Conservation (phyloP, 1,284 basidiomycete species). For the Cutaneotrichosporon daszewskae region DNA sequence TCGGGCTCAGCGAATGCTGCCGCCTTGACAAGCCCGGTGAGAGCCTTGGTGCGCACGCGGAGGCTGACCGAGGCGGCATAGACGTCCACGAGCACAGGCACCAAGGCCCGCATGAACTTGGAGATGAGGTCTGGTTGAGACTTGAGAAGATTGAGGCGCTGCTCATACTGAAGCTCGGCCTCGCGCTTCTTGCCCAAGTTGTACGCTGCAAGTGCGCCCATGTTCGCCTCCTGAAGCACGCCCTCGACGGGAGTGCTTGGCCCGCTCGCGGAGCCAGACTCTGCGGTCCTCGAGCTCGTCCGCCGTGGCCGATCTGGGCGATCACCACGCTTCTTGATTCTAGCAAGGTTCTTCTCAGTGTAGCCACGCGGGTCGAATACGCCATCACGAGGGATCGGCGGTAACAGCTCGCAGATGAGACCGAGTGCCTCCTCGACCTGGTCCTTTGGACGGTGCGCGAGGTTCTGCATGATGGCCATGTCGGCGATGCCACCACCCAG, state of each 20-base stretch:
- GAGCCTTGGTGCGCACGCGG: constrained; percentile 75
- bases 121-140: constrained; percentile 69
- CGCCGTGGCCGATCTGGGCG: constrained; percentile 16
- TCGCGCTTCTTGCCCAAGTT: constrained; percentile 32
- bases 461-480: constrained; percentile 95
- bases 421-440: constrained; percentile 88
- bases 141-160: constrained; percentile 57
- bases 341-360: constrained; percentile 71
- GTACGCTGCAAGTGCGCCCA: constrained; percentile 5
- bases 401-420: constrained; percentile 80
- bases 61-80: constrained; percentile 88
- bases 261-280: constrained; percentile 16
- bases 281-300: constrained; percentile 5
- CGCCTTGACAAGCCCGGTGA: constrained; percentile 80
- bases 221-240: background rate
- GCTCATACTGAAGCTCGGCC: constrained; percentile 39
- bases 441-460: constrained; percentile 93
- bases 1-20: constrained; percentile 76
- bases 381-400: constrained; percentile 80
- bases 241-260: constrained; percentile 19
- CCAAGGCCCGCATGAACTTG: constrained; percentile 74
- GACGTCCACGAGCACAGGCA: constrained; percentile 89
- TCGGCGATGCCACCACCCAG: constrained; percentile 79
- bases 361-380: constrained; percentile 88
- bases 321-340: constrained; percentile 27